Evolutionary conservation across 2,329 filamentous ascomycete genomes (phyloP).

Genomic region (Raffaelea ambrosiae): DNA sequence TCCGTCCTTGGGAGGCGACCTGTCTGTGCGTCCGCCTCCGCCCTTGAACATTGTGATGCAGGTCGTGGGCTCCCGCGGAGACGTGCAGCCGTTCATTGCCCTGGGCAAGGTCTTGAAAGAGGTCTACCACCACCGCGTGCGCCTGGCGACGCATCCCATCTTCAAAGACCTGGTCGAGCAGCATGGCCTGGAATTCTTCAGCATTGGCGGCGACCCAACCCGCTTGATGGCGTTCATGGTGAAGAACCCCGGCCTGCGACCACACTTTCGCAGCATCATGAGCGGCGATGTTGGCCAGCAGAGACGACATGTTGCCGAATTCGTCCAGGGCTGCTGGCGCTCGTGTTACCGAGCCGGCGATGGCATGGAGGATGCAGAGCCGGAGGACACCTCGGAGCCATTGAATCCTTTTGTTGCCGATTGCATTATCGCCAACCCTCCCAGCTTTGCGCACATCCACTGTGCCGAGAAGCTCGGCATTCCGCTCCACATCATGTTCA

Average conservation of each 20-base stretch:
- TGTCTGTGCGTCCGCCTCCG: conserved; percentile 47
- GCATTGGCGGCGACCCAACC: conserved; percentile 61
- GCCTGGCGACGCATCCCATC: conserved; percentile 62
- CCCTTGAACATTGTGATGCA: conserved; percentile 64
- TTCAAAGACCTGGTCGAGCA: conserved; percentile 63
- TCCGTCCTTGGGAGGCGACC: conserved; percentile 57
- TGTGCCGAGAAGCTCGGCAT: conserved; percentile 57
- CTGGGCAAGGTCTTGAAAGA: conserved; percentile 57
- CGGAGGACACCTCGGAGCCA: neutral
- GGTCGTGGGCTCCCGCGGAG: conserved; percentile 65
- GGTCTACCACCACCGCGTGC: conserved; percentile 61
- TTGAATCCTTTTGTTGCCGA: conserved; percentile 52
- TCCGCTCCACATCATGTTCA: conserved; percentile 68
- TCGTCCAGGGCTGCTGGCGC: conserved; percentile 47
- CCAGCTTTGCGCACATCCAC: conserved; percentile 58
- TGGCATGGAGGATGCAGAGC: conserved; percentile 1
- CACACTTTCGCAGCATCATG: conserved; percentile 66
- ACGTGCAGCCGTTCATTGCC: conserved; percentile 69
- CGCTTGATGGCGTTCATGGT: conserved; percentile 87
- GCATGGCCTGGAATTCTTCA: conserved; percentile 67
- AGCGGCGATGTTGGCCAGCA: conserved; percentile 69
- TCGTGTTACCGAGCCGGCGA: conserved; percentile 1
- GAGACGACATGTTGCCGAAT: conserved; percentile 77
- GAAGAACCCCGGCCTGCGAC: conserved; percentile 79
- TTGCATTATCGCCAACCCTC: conserved; percentile 56